Evolutionary conservation across 2,329 filamentous ascomycete species (phyloP).

Genomic region (Lecanoromycetidae sp.): DNA sequence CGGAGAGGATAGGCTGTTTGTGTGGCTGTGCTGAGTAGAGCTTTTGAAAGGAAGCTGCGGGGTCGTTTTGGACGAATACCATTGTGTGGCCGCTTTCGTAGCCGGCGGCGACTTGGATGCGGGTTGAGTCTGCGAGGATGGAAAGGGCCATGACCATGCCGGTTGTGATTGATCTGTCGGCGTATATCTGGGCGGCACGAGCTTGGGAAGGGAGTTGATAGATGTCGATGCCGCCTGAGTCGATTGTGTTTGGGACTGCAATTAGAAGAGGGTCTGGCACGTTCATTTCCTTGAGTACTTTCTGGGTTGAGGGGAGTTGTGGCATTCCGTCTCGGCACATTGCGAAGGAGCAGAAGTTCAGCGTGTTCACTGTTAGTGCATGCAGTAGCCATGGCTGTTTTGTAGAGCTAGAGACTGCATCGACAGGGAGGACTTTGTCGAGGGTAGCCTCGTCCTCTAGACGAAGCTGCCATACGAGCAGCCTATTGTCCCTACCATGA

Average conservation of each 20-base stretch:
- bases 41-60: conserved; percentile 26
- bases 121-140: conserved; percentile 38
- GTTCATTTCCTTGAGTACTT: conserved; percentile 8
- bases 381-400: conserved; percentile 75
- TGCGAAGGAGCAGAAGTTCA: conserved; percentile 88
- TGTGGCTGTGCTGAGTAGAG: conserved; percentile 17
- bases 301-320: conserved; percentile 25
- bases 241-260: conserved; percentile 67
- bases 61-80: conserved; percentile 44
- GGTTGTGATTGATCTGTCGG: conserved; percentile 33
- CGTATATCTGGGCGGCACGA: conserved; percentile 49
- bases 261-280: conserved; percentile 42
- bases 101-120: conserved; percentile 56
- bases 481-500: conserved; percentile 78
- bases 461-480: conserved; percentile 71
- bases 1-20: conserved; percentile 49
- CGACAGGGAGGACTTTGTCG: conserved; percentile 53
- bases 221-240: conserved; percentile 64
- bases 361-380: conserved; percentile 71
- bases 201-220: conserved; percentile 66
- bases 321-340: conserved; percentile 37
- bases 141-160: conserved; percentile 83
- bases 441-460: conserved; percentile 49
- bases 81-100: conserved; percentile 76
- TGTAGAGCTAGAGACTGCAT: conserved; percentile 29